A percentile compares a stretch with the other conserved stretches of the same genome.
Evolutionary conservation across 2,329 filamentous ascomycete species (phyloP).

Genomic region (Microthyrium microscopicum): DNA sequence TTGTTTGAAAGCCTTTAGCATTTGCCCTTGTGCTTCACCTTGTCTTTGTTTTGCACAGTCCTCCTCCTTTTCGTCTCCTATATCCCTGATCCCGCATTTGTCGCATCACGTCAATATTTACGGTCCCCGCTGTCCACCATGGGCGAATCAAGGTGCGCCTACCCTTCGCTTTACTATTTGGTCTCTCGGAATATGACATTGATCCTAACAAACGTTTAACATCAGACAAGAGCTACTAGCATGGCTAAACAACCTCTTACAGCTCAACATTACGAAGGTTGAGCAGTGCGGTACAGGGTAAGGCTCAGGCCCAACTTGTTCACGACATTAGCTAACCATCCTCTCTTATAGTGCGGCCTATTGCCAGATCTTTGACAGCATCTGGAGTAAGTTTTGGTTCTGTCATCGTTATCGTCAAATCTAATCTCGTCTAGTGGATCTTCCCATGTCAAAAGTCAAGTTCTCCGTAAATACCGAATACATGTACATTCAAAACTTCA

Average conservation of each 20-base stretch:
- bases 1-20: too few species aligned
- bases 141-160: too few species aligned
- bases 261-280: slow-evolving; percentile 95
- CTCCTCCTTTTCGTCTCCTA: too few species aligned
- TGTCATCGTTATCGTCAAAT: slow-evolving; percentile 1
- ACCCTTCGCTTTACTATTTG: too few species aligned
- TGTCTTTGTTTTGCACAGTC: too few species aligned
- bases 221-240: slow-evolving; percentile 93
- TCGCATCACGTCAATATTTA: too few species aligned
- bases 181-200: too few species aligned
- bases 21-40: too few species aligned
- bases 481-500: slow-evolving; percentile 96
- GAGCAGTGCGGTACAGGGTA: slow-evolving; percentile 99
- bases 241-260: slow-evolving; percentile 95
- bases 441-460: slow-evolving; percentile 91
- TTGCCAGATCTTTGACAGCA: slow-evolving; percentile 96
- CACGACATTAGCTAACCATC: slow-evolving; percentile 1
- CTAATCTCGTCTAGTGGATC: slow-evolving; percentile 41
- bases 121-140: too few species aligned
- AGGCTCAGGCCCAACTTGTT: slow-evolving; percentile 17
- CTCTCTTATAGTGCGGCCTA: slow-evolving; percentile 56
- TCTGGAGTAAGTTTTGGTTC: slow-evolving; percentile 48
- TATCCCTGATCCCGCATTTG: too few species aligned
- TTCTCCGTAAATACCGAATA: slow-evolving; percentile 98
- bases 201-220: too few species aligned